phyloP scores from a whole-genome alignment of 2,329 filamentous ascomycete genomes.

The Atkinsonella texensis region DNA sequence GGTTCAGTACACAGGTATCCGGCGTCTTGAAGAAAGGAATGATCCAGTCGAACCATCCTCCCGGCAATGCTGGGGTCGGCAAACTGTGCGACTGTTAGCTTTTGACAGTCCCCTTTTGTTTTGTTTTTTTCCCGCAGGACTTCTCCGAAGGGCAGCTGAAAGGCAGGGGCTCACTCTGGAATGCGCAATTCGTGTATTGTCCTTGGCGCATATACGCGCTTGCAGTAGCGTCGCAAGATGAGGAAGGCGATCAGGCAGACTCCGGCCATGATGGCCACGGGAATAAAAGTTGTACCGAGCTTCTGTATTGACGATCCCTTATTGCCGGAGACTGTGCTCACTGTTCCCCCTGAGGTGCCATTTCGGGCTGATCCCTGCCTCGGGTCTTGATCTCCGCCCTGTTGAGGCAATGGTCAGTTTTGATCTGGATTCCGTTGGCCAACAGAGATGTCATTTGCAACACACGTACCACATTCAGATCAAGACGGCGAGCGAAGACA shows the following conservation, averaged over 20 bases:
- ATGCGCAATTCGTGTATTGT: conserved; percentile 36
- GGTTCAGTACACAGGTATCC: conserved; percentile 74
- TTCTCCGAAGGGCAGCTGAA: background rate
- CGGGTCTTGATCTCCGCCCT: conserved; percentile 15
- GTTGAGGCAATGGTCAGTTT: background rate
- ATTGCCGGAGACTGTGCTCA: conserved; percentile 19
- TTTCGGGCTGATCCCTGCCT: conserved; percentile 23
- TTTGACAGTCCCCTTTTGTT: too few species aligned
- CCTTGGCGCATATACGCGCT: conserved; percentile 44
- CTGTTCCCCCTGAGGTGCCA: conserved; percentile 21
- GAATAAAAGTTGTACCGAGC: conserved; percentile 39
- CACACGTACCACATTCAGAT: conserved; percentile 5
- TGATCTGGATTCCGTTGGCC: background rate
- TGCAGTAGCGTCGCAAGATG: conserved; percentile 31
- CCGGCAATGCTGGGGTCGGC: conserved; percentile 46
- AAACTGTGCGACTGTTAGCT: conserved; percentile 27
- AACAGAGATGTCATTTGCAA: background rate
- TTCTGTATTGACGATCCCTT: conserved; percentile 25
- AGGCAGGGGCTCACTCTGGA: conserved; percentile 19
- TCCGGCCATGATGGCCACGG: conserved; percentile 37
- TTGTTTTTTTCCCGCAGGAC: background rate
- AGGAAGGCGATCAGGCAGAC: conserved; percentile 40
- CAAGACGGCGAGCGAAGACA: conserved; percentile 2
- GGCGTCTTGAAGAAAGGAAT: conserved; percentile 51
- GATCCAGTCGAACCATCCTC: conserved; percentile 56